Evolutionary conservation across 2,329 filamentous ascomycete species (phyloP), one percentile per base, ranked within the genome.

Genomic region (Pseudogymnoascus sp.): DNA sequence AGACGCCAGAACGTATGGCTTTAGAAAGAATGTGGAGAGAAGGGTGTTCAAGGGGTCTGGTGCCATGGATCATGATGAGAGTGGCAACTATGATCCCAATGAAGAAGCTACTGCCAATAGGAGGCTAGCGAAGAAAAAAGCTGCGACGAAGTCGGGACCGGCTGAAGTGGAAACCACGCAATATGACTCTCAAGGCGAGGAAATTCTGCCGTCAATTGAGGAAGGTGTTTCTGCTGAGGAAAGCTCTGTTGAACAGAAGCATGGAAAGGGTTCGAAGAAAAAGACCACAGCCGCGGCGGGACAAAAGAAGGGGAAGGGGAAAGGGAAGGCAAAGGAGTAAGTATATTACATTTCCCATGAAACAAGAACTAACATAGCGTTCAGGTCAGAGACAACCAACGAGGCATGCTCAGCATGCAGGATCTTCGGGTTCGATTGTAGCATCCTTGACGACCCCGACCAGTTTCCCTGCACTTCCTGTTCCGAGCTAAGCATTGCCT

Each of bases 391-490:
- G 3, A 3, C n/a, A 18, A 16, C 8, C 9, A 14, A 16, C 3
- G 25, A 1, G n/a, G 1, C 45, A 11, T 55, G 45, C 25, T 11
- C 8, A 7, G 2, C 25, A 3, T 52, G 45, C 23, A n/a, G 9
- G 31, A 2, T 3, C 5, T 55, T 31, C 9, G 9, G n/a, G 1
- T n/a, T 55, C 1, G 45, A 55, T 7, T 55, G 45, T 4, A 55
- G 45, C 3, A 55, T 55, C 18, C n/a, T 71, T 25, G 37, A 67
- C 5, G 38, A 67, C n/a, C 35, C 9, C 5, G 37, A 64, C 9
- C 55, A 61, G 5, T 71, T 67, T 40, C 71, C 70, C 1, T 72
- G 71, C 61, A 61, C 64, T 18, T 62, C 61, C 11, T 72, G 71
- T 35, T 58, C 66, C 3, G 70, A 71, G 35, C 65, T 61, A 0